Evolutionary conservation across 345 rosid genomes (phyloP).

Genomic region (Linum lewisii): DNA sequence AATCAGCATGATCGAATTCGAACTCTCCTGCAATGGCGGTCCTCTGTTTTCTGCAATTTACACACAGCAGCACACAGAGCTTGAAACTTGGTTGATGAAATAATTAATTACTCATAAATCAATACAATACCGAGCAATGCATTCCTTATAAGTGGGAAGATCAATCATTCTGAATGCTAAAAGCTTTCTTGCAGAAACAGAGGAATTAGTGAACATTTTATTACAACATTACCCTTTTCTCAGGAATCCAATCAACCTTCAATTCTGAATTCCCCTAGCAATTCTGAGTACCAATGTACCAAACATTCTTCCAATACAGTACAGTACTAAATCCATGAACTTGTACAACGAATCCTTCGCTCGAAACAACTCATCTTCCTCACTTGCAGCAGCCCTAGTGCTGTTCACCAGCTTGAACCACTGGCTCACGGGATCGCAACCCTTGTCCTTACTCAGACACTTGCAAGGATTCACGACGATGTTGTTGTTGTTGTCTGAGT

Average conservation of each 20-base stretch:
- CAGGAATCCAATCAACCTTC: not conserved
- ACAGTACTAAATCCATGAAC: constrained; percentile 14
- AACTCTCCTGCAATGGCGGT: too few relatives aligned
- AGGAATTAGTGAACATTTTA: too few relatives aligned
- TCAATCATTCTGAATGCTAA: too few relatives aligned
- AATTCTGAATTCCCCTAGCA: not conserved
- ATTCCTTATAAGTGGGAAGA: too few relatives aligned
- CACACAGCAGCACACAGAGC: too few relatives aligned
- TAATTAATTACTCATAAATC: too few relatives aligned
- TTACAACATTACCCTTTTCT: too few relatives aligned
- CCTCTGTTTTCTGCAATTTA: too few relatives aligned
- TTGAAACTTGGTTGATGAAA: too few relatives aligned
- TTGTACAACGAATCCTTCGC: constrained; percentile 13
- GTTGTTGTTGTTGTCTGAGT: constrained; percentile 2
- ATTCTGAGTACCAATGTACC: not conserved
- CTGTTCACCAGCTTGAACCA: constrained; percentile 16
- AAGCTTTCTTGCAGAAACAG: too few relatives aligned
- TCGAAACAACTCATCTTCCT: constrained; percentile 1
- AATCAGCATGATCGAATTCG: too few relatives aligned
- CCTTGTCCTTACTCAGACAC: constrained; percentile 11
- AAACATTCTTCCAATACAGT: constrained; percentile 2
- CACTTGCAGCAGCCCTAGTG: not conserved
- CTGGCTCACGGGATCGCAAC: constrained; percentile 18
- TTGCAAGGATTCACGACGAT: constrained; percentile 12
- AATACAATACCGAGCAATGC: too few relatives aligned